These are phyloP conservation scores for Bretschneidera sinensis DNA, from an alignment of 345 rosid species.

Conservation along the genomic window DNA sequence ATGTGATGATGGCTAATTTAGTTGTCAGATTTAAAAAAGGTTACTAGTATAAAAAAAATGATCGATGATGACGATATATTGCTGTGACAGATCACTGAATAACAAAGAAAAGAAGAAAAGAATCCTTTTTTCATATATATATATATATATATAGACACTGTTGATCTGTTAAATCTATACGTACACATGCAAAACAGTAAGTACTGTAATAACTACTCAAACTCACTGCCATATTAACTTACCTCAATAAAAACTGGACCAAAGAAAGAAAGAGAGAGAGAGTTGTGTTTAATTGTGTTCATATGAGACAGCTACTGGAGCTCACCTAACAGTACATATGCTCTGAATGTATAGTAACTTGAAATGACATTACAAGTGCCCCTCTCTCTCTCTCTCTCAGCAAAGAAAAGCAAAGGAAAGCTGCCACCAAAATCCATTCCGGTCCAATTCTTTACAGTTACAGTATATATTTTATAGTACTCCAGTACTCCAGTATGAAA, in stretches of 20 bases:
- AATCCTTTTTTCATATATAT: not conserved
- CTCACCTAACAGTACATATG: slow-evolving; percentile 9
- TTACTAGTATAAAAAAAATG: not conserved
- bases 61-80: not conserved
- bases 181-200: no score
- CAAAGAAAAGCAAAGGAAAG: no score
- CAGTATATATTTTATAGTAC: no score
- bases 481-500: no score
- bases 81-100: not conserved
- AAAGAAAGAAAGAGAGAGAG: not conserved
- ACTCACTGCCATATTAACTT: not conserved
- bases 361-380: slow-evolving; percentile 37
- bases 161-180: not conserved
- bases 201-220: not conserved
- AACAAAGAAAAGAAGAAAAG: not conserved
- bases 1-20: not conserved
- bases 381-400: slow-evolving; percentile 3
- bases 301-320: slow-evolving; percentile 8
- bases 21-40: not conserved
- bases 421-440: slow-evolving; percentile 35
- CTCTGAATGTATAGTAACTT: slow-evolving; percentile 24
- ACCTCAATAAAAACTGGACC: not conserved
- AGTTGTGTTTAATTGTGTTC: not conserved
- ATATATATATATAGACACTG: no score
- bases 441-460: no score